Evolutionary conservation across 2,329 filamentous ascomycete species (phyloP), one percentile per base, ranked within the genome.

Genomic region (Lecanicillium sp.): DNA sequence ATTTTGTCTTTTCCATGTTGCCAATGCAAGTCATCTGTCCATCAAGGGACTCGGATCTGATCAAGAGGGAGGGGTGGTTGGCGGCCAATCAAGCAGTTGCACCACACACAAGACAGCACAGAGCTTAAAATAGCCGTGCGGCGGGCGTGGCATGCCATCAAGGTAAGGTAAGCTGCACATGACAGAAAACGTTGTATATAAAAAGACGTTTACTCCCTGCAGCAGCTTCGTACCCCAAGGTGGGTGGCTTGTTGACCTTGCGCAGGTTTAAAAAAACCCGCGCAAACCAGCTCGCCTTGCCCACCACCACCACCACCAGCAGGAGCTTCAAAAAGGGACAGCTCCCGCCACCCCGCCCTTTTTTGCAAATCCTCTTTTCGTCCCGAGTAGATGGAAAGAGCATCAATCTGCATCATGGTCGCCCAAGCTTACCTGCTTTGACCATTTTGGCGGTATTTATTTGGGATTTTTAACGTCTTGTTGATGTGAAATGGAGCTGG

Each of bases 381-480:
- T 36, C 38, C 36, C 37, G 25, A 15, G 13, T 25, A 20, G 9
- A 3, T 9, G n/a, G 3, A 12, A 28, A 25, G 17, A n/a, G 14
- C 7, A 39, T 44, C 44, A 39, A 44, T 45, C 35, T 35, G 30
- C 38, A 35, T 46, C 29, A 41, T 28, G 5, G 15, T 25, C 50
- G 46, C 46, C 39, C 18, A 37, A 46, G 78, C 84, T 61, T 79
- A 94, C 87, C 87, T 72, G 90, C 89, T 79, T 95, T 96, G 76
- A 96, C 89, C 89, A 96, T 96, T 81, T 81, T 95, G 84, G 71
- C 69, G 71, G 69, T 53, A 71, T 66, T 58, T 50, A 56, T 25
- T 55, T 59, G 42, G 35, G 45, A 43, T 52, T 53, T 47, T 41
- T 36, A 40, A 44, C 52, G 52, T 31, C 39, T 44, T 45, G 32